A percentile compares a stretch with the other conserved stretches of the same genome.
These are phyloP conservation scores for Fusarium multiceps DNA, from an alignment of 2,329 filamentous ascomycete genomes.

Conservation along the genomic window DNA sequence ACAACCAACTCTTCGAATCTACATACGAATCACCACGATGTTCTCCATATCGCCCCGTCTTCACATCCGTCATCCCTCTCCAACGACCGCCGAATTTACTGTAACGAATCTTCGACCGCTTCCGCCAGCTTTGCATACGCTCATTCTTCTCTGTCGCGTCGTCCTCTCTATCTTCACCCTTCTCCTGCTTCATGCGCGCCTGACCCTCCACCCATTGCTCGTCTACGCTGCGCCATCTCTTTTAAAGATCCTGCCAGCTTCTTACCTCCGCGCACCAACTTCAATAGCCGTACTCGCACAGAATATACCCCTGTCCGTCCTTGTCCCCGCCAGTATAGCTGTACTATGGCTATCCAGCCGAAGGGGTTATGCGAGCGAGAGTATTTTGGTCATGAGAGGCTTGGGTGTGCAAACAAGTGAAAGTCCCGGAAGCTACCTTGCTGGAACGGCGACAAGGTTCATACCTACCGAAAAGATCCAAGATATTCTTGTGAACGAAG, in stretches of 20 bases:
- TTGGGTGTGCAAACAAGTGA: slow-evolving; percentile 90
- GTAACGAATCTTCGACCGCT: slow-evolving; percentile 80
- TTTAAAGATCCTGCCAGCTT: slow-evolving; percentile 25
- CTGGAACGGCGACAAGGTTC: slow-evolving; percentile 61
- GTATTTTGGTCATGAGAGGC: slow-evolving; percentile 86
- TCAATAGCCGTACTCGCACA: slow-evolving; percentile 50
- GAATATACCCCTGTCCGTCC: slow-evolving; percentile 53
- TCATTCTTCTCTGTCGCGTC: slow-evolving; percentile 56
- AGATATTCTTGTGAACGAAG: slow-evolving; percentile 95
- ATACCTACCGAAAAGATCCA: slow-evolving; percentile 94
- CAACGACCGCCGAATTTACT: slow-evolving; percentile 91
- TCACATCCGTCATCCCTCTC: slow-evolving; percentile 75
- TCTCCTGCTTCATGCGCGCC: slow-evolving; percentile 63
- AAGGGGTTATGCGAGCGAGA: slow-evolving; percentile 75
- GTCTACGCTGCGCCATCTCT: slow-evolving; percentile 27
- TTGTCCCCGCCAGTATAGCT: slow-evolving; percentile 52
- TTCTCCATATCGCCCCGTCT: slow-evolving; percentile 70
- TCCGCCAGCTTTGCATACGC: slow-evolving; percentile 58
- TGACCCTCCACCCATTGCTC: slow-evolving; percentile 51
- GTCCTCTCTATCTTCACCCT: slow-evolving; percentile 58
- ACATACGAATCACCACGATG: slow-evolving; percentile 57
- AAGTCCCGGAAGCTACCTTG: slow-evolving; percentile 70
- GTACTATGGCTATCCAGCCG: slow-evolving; percentile 59
- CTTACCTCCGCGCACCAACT: slow-evolving; percentile 49
- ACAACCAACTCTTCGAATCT: neutral